phyloP scores from a whole-genome alignment of 371 early-diverging fungal genomes.

The Mucor piriformis region DNA sequence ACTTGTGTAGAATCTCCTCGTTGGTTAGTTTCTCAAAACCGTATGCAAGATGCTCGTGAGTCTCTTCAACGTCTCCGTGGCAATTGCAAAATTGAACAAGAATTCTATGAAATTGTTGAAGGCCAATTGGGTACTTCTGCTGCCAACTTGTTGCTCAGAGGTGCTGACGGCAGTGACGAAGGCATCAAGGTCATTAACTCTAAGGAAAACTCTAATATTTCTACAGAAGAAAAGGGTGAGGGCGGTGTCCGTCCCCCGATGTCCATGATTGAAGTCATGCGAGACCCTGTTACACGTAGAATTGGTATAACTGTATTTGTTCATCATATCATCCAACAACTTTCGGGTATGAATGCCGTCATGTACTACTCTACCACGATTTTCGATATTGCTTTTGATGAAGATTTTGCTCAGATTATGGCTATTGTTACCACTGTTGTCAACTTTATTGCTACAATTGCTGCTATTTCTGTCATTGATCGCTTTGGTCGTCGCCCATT shows the following conservation, averaged over 20 bases:
- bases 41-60: conserved; percentile 57
- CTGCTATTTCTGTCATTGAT: conserved; percentile 52
- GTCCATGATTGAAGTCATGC: conserved; percentile 39
- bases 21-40: conserved; percentile 62
- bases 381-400: conserved; percentile 47
- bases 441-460: conserved; percentile 59
- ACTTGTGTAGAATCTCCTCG: conserved; percentile 79
- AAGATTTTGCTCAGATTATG: conserved; percentile 55
- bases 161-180: background rate
- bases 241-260: background rate
- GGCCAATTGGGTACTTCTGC: conserved; percentile 9
- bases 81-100: conserved; percentile 10
- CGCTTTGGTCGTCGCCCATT: conserved; percentile 44
- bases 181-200: background rate
- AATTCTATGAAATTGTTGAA: conserved; percentile 26
- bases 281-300: conserved; percentile 49
- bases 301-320: conserved; percentile 55
- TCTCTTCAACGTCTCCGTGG: conserved; percentile 58
- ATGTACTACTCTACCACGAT: conserved; percentile 80
- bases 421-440: conserved; percentile 63
- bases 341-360: conserved; percentile 86
- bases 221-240: background rate
- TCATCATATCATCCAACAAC: conserved; percentile 72
- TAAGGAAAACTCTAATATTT: background rate
- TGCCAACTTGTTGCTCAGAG: background rate